These are phyloP conservation scores for Cyclostephanos tholiformis DNA, from an alignment of 108 stramenopile genomes.

Conservation along the genomic window DNA sequence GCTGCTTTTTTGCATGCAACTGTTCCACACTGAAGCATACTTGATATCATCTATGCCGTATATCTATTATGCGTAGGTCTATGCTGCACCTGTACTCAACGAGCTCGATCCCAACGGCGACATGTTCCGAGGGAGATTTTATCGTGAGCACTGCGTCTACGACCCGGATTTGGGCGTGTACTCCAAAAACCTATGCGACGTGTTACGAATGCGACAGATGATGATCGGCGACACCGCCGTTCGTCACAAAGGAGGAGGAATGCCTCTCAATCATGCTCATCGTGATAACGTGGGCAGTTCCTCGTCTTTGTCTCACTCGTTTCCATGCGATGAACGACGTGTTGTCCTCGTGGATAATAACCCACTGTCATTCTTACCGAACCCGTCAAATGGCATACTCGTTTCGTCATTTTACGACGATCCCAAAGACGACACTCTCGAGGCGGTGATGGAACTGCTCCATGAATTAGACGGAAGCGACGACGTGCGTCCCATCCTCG, in stretches of 20 bases:
- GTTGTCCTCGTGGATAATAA: slow-evolving; percentile 98
- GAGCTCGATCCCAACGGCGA: slow-evolving; percentile 87
- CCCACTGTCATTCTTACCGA: slow-evolving; percentile 89
- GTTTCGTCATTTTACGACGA: slow-evolving; percentile 98
- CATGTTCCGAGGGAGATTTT: slow-evolving; percentile 81
- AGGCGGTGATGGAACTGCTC: slow-evolving; percentile 90
- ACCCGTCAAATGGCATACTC: slow-evolving; percentile 97
- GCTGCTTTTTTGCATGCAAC: neutral
- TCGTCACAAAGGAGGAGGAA: neutral
- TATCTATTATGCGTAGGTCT: slow-evolving; percentile 51
- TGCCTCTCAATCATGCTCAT: neutral
- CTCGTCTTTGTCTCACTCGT: neutral
- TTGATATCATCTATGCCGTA: neutral
- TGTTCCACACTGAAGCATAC: neutral
- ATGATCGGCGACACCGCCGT: slow-evolving; percentile 12
- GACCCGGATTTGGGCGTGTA: slow-evolving; percentile 76
- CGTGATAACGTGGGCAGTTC: neutral
- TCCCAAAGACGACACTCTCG: slow-evolving; percentile 88
- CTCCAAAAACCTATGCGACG: slow-evolving; percentile 82
- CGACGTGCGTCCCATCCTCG: slow-evolving; percentile 92
- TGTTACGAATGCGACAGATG: slow-evolving; percentile 55
- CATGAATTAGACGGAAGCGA: slow-evolving; percentile 81
- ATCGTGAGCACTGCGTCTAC: slow-evolving; percentile 90
- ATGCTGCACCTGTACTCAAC: slow-evolving; percentile 93
- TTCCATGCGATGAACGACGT: slow-evolving; percentile 58